phyloP scores from a whole-genome alignment of 352 stramenopile genomes.

The Pythium insidiosum region DNA sequence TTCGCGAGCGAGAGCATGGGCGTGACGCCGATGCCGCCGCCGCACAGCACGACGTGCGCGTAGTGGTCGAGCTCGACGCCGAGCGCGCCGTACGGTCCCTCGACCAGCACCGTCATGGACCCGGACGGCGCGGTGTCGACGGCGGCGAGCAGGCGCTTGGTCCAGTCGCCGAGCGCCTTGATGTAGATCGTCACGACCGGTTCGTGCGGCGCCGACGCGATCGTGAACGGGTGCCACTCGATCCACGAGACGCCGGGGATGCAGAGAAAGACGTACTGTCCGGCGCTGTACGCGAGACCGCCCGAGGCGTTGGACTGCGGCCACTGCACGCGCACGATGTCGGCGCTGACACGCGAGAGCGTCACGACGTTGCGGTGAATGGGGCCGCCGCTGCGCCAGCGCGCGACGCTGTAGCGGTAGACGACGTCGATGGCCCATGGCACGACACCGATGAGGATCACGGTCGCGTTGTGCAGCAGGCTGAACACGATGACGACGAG shows the following conservation, averaged over 20 bases:
- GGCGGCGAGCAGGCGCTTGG: too few relatives aligned
- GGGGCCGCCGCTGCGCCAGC: too few relatives aligned
- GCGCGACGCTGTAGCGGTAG: background rate
- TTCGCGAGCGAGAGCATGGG: conserved; percentile 46
- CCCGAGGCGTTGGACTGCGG: too few relatives aligned
- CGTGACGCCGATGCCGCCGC: conserved; percentile 40
- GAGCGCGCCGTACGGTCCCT: conserved; percentile 39
- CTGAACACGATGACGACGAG: background rate
- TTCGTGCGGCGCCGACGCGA: conserved; percentile 30
- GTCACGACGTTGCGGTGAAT: too few relatives aligned
- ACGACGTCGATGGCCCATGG: background rate
- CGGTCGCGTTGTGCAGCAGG: background rate
- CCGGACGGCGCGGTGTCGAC: too few relatives aligned
- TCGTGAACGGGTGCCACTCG: conserved; percentile 56
- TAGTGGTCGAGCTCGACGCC: conserved; percentile 42
- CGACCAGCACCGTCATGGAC: conserved; percentile 31
- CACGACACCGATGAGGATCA: background rate
- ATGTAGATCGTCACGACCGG: conserved; percentile 26
- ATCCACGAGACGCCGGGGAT: conserved; percentile 27
- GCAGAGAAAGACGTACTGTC: conserved; percentile 43
- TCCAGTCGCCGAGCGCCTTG: conserved; percentile 25
- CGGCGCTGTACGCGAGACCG: conserved; percentile 9
- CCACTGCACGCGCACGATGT: too few relatives aligned
- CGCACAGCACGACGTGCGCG: conserved; percentile 39
- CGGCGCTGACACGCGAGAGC: too few relatives aligned